These are phyloP conservation scores for Euphorbia celastroides DNA, from an alignment of 441 rosid species.

Conservation along the genomic window DNA sequence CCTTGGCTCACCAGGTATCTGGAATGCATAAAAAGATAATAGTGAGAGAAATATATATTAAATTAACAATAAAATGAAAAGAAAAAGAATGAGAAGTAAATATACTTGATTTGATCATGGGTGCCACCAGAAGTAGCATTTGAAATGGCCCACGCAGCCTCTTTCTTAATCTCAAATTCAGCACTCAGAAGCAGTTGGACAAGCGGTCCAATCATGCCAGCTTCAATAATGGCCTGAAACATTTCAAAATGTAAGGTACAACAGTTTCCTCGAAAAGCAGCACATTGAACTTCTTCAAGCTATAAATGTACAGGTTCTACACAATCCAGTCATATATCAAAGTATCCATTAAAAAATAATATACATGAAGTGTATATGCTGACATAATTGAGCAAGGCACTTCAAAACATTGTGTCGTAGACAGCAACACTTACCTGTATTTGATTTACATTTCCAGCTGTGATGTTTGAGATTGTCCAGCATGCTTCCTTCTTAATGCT, in stretches of 20 bases:
- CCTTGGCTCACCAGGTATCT: conserved; percentile 66
- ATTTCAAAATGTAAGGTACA: neutral
- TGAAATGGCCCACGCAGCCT: conserved; percentile 86
- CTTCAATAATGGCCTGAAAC: conserved; percentile 62
- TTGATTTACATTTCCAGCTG: conserved; percentile 83
- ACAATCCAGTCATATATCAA: neutral
- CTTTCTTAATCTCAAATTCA: conserved; percentile 84
- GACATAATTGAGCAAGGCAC: conserved; percentile 38
- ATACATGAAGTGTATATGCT: neutral
- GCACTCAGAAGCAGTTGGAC: conserved; percentile 67
- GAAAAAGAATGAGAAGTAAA: neutral
- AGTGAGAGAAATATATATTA: conserved; percentile 1
- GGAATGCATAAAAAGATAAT: conserved; percentile 5
- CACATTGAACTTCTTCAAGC: neutral
- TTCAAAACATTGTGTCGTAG: conserved; percentile 16
- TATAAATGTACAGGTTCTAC: neutral
- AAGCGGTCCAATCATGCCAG: conserved; percentile 53
- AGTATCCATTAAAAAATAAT: neutral
- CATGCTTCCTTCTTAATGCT: conserved; percentile 88
- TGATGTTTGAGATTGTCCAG: conserved; percentile 89
- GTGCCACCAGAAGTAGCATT: conserved; percentile 84
- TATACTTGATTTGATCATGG: conserved; percentile 78
- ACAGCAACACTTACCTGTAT: conserved; percentile 49
- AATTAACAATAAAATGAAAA: neutral
- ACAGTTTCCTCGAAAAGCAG: neutral